Base-by-base conservation (phyloP, 1,284 basidiomycete species). In the Neonothopanus nambi region DNA sequence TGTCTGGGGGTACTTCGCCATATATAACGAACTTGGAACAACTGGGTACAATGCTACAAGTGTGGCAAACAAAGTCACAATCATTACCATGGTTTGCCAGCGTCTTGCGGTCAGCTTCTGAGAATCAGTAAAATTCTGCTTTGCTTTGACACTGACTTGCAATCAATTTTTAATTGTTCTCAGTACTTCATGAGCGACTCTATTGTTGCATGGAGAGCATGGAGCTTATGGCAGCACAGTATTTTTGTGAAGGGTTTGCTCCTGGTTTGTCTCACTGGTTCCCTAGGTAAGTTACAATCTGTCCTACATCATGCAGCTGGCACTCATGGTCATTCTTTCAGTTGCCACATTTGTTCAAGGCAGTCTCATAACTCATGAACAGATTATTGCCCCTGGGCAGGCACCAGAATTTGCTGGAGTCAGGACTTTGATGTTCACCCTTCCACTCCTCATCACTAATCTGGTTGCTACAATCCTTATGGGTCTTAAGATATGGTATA, bases 361-460 rank as follows among this genome's bases (percentile, higher is more conserved):
- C 15, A 24, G 12, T 21, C 36, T 38, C 9, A 9, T 21, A 17
- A 36, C 39, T 17, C 5, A 38, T 23, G 9, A 38, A 21, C 33
- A 38, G 13, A 13, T 38, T 8, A 6, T 15, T 23, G 20, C 9
- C 5, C 11, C 5, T 8, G 37, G 21, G 6, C 18, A 36, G 21
- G 36, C 17, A 24, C 6, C 21, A 4, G 8, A 18, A 7, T 35
- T 35, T 26, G 38, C 51, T 12, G 54, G 54, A 13, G 18, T 39
- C 15, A 36, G 45, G 7, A 26, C 44, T 15, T 52, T 59, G 20
- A 45, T 47, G 26, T 39, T 48, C 13, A 37, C 52, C 26, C 21
- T 59, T 2, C 57, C 57, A 3, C 52, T 59, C 1, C 21, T 59
- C 18, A 8, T 54, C 23, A 59, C 57, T 21, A 59, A 59, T 12